Evolutionary conservation across 768 basidiomycete species (phyloP).

Genomic region (Agaricus blazei): DNA sequence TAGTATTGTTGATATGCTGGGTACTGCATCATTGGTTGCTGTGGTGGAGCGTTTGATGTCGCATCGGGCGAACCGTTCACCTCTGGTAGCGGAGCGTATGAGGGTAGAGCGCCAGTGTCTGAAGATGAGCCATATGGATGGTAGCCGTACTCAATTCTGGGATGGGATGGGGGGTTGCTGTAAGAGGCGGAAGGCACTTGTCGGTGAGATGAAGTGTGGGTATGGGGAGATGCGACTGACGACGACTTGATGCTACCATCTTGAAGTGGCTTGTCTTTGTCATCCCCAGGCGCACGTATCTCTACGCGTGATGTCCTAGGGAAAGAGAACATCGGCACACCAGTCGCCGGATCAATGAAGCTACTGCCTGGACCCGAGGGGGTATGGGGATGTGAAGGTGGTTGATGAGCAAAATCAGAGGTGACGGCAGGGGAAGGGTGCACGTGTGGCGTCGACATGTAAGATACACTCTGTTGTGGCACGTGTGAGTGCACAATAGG

Average conservation of each 20-base stretch:
- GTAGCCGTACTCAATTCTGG: conserved; percentile 21
- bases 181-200: conserved; percentile 49
- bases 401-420: conserved; percentile 51
- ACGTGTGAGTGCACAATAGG: conserved; percentile 55
- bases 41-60: conserved; percentile 20
- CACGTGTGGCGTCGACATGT: conserved; percentile 47
- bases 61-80: conserved; percentile 18
- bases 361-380: conserved; percentile 57
- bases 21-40: conserved; percentile 44
- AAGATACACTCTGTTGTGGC: conserved; percentile 41
- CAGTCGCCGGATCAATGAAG: conserved; percentile 62
- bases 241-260: conserved; percentile 22
- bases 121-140: conserved; percentile 18
- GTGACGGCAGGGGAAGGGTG: conserved; percentile 55
- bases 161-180: conserved; percentile 32
- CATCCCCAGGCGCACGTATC: conserved; percentile 59
- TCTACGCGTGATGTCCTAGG: conserved; percentile 70
- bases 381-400: conserved; percentile 11
- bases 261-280: conserved; percentile 22
- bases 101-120: conserved; percentile 19
- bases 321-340: conserved; percentile 67
- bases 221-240: conserved; percentile 18
- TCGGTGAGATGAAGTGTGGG: conserved; percentile 31
- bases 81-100: conserved; percentile 22
- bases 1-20: conserved; percentile 65